Percentiles rank a stretch among this genome's conserved stretches.
These are phyloP conservation scores for Penicillium lividum DNA, from an alignment of 495 filamentous ascomycete genomes.

Conservation along the genomic window DNA sequence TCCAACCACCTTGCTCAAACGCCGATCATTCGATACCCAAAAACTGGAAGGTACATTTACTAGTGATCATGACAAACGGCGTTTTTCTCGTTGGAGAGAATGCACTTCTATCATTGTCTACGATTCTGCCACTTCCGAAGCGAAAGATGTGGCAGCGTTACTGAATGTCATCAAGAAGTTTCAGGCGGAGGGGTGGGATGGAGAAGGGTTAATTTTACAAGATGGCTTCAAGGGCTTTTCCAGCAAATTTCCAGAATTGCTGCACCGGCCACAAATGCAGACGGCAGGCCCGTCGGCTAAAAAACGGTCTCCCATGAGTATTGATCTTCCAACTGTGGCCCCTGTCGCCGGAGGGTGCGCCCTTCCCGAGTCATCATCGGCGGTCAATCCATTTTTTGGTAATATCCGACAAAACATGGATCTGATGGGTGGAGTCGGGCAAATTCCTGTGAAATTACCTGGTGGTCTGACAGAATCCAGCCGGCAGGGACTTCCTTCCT, in stretches of 20 bases:
- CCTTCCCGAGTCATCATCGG: slow-evolving; percentile 67
- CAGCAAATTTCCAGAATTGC: slow-evolving; percentile 47
- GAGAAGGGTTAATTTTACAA: slow-evolving; percentile 68
- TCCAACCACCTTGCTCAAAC: slow-evolving; percentile 89
- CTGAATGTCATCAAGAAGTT: slow-evolving; percentile 93
- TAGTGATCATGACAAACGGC: slow-evolving; percentile 66
- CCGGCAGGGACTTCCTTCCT: slow-evolving; percentile 61
- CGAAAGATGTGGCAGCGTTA: slow-evolving; percentile 74
- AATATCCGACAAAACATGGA: slow-evolving; percentile 99
- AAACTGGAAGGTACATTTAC: slow-evolving; percentile 90
- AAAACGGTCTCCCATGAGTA: slow-evolving; percentile 47
- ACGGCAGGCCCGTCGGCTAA: slow-evolving; percentile 33
- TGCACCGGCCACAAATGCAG: slow-evolving; percentile 29
- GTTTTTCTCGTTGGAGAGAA: slow-evolving; percentile 74
- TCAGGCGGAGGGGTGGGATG: slow-evolving; percentile 76
- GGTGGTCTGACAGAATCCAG: slow-evolving; percentile 47
- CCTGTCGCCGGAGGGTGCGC: slow-evolving; percentile 86
- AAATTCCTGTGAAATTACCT: slow-evolving; percentile 76
- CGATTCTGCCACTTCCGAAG: slow-evolving; percentile 71
- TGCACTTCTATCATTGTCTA: slow-evolving; percentile 82
- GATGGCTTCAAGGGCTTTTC: slow-evolving; percentile 57
- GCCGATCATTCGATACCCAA: slow-evolving; percentile 86
- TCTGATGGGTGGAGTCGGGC: slow-evolving; percentile 88
- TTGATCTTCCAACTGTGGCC: slow-evolving; percentile 57
- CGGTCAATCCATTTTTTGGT: slow-evolving; percentile 86